These are phyloP conservation scores for Fraxinus pennsylvanica DNA, from an alignment of 257 asterid genomes.

Conservation along the genomic window DNA sequence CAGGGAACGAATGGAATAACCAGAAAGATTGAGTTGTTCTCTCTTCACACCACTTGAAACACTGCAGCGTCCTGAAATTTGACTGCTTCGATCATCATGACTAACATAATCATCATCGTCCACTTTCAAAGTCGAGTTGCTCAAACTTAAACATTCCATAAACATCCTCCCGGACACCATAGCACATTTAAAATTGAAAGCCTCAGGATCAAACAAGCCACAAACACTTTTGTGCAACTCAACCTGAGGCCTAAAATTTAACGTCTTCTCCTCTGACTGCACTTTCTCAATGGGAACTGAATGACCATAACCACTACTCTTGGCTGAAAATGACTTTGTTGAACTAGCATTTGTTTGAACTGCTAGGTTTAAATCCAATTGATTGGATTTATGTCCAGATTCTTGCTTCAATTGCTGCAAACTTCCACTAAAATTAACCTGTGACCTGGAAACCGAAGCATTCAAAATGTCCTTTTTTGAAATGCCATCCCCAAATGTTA, in stretches of 20 bases:
- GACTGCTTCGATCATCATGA: constrained; percentile 60
- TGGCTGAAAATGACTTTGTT: constrained; percentile 32
- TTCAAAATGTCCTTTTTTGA: constrained; percentile 29
- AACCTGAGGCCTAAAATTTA: constrained; percentile 25
- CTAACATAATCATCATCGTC: constrained; percentile 35
- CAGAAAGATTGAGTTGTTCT: constrained; percentile 31
- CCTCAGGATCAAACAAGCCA: constrained; percentile 54
- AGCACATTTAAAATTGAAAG: constrained; percentile 70
- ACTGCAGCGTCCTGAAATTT: constrained; percentile 53
- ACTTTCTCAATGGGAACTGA: constrained; percentile 32
- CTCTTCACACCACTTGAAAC: constrained; percentile 44
- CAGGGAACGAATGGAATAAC: constrained; percentile 34
- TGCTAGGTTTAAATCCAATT: constrained; percentile 21
- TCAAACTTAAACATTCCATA: constrained; percentile 73
- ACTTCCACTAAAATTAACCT: constrained; percentile 35
- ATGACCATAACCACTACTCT: constrained; percentile 29
- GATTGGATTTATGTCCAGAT: constrained; percentile 30
- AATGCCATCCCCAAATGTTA: constrained; percentile 45
- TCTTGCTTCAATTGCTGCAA: constrained; percentile 36
- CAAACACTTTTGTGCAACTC: constrained; percentile 46
- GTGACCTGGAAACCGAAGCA: constrained; percentile 32
- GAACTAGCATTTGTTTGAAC: constrained; percentile 26
- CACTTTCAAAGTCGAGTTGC: constrained; percentile 59
- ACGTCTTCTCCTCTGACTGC: constrained; percentile 32
- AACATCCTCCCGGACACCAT: constrained; percentile 73